Evolutionary conservation across 805 yeast species (phyloP), one percentile per base, ranked within the genome.

Genomic region (Danielia oregonensis): DNA sequence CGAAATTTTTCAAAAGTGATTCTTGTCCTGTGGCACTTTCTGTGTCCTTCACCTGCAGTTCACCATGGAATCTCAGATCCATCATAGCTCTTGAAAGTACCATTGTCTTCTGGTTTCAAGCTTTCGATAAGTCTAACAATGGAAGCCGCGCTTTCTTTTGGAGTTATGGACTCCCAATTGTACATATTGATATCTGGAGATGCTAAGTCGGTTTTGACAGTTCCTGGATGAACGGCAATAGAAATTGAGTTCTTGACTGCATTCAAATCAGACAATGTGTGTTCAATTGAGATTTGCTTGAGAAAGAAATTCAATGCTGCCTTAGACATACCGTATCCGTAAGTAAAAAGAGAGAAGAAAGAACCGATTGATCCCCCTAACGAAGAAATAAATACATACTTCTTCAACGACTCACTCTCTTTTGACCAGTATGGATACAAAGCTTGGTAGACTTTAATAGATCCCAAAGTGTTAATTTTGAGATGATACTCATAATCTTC

Each of bases 191-290:
- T 22, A 7, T 4, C 25, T 4, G 18, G 19, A 13, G 5, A 7
- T 4, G 26, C 32, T 26, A 57, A 54, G 30, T 66, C 70, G 23
- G 64, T 61, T n/a, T 34, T n/a, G 10, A 68, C 70, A 8, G 53
- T 23, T 24, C 73, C 72, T 0, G 74, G 74, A 33, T 63, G 65
- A 10, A 64, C 10, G 9, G 64, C 43, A 15, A 61, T 10, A 6
- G 24, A 9, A 12, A 18, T 11, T 6, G 24, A 18, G 16, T 17
- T 28, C 14, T 17, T 16, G 17, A 26, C 6, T 11, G 24, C 13
- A 10, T 11, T 16, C 16, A n/a, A 15, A 8, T n/a, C 21, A 7
- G 17, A n/a, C 22, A 8, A 5, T 19, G 29, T n/a, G 16, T 17
- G 10, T 13, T 28, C 30, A 5, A 3, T 14, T 4, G 30, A 13